Evolutionary conservation across 2,329 filamentous ascomycete species (phyloP), one percentile per base, ranked within the genome.

Genomic region (Teratosphaeria nubilosa): DNA sequence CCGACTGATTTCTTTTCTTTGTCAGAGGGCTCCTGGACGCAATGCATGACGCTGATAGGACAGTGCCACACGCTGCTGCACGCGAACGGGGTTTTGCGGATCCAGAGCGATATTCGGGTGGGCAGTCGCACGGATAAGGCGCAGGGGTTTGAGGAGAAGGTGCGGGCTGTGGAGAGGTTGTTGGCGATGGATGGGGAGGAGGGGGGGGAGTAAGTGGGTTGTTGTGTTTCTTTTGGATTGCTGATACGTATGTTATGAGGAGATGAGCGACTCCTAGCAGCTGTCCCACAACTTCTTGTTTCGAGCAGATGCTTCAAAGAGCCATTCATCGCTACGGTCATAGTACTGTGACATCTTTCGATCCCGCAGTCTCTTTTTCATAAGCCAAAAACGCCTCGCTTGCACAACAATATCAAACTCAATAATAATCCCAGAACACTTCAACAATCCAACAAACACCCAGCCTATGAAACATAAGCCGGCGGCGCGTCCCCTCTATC

Each of bases 21-120:
- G 50, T 20, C 2, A 95, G 92, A 97, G 77, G 94, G 92, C 2
- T 82, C 85, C 48, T 97, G 94, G 92, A 88, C 95, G 64, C 83
- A 88, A 32, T 91, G 95, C 59, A 91, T 95, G 81, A 79, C 77
- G 58, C 80, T 91, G 30, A 88, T 95, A 64, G 91, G 91, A n/a
- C 88, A 92, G 75, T 89, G 88, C 3, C 91, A 95, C 75, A 62
- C 58, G 1, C 77, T 90, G 53, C 82, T 95, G 24, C 91, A 95
- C 70, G 75, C 84, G 60, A 82, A 84, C 60, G 90, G 90, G n/a
- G 82, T 90, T 34, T 79, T 88, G 60, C 80, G 94, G 57, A 88
- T 97, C 48, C 92, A 97, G 78, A 88, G 86, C 30, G 91, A 92
- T 70, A 91, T 97, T 76, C 80, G 92, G 13, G 85, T 91, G 51